phyloP scores from a whole-genome alignment of 2,329 filamentous ascomycete species.

The Aspergillus ibericus region DNA sequence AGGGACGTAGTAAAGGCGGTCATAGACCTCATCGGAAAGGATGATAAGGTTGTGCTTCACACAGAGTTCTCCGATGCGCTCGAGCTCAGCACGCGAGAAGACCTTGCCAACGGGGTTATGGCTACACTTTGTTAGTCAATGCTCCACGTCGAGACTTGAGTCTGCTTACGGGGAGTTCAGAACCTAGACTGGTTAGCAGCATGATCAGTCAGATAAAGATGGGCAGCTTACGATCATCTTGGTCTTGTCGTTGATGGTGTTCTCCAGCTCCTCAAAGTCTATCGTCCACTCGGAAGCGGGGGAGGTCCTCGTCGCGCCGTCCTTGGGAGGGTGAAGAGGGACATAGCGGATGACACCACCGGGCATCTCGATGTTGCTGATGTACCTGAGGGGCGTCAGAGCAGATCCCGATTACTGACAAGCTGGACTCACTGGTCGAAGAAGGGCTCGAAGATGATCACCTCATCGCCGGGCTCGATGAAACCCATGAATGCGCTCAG shows the following conservation, averaged over 20 bases:
- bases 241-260: slow-evolving; percentile 77
- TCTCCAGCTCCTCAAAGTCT: slow-evolving; percentile 78
- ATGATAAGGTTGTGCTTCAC: slow-evolving; percentile 94
- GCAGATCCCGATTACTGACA: background rate
- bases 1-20: slow-evolving; percentile 89
- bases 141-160: background rate
- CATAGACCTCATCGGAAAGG: slow-evolving; percentile 89
- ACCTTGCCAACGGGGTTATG: slow-evolving; percentile 98
- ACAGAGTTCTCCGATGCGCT: slow-evolving; percentile 81
- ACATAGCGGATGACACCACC: slow-evolving; percentile 94
- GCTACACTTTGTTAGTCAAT: slow-evolving; percentile 26
- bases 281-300: slow-evolving; percentile 87
- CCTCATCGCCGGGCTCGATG: slow-evolving; percentile 89
- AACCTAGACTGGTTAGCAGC: slow-evolving; percentile 31
- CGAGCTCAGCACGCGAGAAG: slow-evolving; percentile 78
- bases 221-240: slow-evolving; percentile 79
- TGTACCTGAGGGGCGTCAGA: slow-evolving; percentile 59
- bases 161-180: slow-evolving; percentile 51
- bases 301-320: slow-evolving; percentile 75
- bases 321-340: slow-evolving; percentile 82
- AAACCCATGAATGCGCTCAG: slow-evolving; percentile 98
- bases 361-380: slow-evolving; percentile 98
- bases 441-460: slow-evolving; percentile 97
- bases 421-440: slow-evolving; percentile 77
- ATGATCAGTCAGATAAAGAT: slow-evolving; percentile 5